Conservation (phyloP, 257 asterid species). For the Scutellaria barbata region DNA sequence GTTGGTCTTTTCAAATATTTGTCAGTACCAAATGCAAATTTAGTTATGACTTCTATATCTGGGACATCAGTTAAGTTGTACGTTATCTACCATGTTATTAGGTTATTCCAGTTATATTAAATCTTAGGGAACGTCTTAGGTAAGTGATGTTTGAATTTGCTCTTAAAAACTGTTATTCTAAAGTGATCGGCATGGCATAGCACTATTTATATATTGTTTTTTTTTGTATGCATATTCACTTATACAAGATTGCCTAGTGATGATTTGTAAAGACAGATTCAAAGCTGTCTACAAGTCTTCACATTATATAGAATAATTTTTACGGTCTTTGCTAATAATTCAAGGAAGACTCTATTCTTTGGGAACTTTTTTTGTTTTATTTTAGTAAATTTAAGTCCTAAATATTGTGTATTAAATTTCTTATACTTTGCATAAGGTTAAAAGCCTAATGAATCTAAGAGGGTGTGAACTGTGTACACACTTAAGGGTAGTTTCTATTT, state of each 20-base stretch:
- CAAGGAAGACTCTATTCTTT: not conserved
- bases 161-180: not conserved
- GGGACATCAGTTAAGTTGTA: constrained; percentile 4
- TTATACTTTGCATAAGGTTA: not conserved
- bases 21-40: not conserved
- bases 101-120: not conserved
- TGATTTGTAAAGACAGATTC: not conserved
- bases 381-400: not conserved
- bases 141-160: not conserved
- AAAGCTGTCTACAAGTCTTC: not conserved
- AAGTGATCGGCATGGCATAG: not conserved
- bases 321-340: not conserved
- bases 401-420: too few species aligned
- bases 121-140: not conserved
- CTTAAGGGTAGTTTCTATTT: too few species aligned
- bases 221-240: not conserved
- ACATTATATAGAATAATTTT: not conserved
- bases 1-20: constrained; percentile 4
- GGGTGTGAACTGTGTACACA: not conserved
- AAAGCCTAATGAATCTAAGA: not conserved
- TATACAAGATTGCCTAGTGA: not conserved
- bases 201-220: not conserved
- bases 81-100: not conserved
- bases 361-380: not conserved
- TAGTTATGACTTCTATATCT: not conserved